Conservation (phyloP, 768 basidiomycete species). For the Mycena vitilis region DNA sequence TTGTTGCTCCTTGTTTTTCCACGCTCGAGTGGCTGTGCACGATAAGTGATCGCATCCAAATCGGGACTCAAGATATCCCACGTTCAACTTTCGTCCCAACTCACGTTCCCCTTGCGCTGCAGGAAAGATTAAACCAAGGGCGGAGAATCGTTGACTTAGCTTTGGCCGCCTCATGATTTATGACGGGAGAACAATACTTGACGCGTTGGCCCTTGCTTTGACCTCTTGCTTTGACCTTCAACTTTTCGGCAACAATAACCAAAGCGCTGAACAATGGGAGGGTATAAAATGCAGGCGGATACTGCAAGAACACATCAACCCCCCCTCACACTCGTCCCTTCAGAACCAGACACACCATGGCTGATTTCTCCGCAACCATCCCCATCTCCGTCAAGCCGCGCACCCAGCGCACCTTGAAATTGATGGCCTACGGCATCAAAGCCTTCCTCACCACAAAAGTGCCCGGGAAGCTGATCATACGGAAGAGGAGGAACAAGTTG, state of each 20-base stretch:
- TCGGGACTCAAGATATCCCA: no score
- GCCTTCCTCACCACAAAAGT: constrained; percentile 28
- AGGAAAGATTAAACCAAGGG: no score
- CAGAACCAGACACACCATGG: neutral
- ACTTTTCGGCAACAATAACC: constrained; percentile 12
- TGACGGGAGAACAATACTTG: neutral
- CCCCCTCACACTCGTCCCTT: neutral
- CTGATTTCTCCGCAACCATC: constrained; percentile 3
- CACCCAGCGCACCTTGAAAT: constrained; percentile 29
- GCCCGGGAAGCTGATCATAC: constrained; percentile 23
- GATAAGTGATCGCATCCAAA: no score
- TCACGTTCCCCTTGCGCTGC: no score
- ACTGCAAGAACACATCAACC: neutral
- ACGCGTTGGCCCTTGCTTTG: neutral
- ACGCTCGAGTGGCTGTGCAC: no score
- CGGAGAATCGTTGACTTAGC: no score
- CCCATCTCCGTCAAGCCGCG: constrained; percentile 19
- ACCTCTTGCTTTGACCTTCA: constrained; percentile 15
- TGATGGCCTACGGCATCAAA: constrained; percentile 27
- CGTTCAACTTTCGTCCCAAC: no score
- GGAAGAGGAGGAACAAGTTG: neutral
- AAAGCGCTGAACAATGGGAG: constrained; percentile 23
- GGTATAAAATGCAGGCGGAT: constrained; percentile 13
- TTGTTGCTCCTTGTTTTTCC: no score
- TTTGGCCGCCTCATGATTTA: no score